These are phyloP conservation scores for Pseudocercospora eumusae DNA, from an alignment of 2,329 filamentous ascomycete genomes.

Conservation along the genomic window DNA sequence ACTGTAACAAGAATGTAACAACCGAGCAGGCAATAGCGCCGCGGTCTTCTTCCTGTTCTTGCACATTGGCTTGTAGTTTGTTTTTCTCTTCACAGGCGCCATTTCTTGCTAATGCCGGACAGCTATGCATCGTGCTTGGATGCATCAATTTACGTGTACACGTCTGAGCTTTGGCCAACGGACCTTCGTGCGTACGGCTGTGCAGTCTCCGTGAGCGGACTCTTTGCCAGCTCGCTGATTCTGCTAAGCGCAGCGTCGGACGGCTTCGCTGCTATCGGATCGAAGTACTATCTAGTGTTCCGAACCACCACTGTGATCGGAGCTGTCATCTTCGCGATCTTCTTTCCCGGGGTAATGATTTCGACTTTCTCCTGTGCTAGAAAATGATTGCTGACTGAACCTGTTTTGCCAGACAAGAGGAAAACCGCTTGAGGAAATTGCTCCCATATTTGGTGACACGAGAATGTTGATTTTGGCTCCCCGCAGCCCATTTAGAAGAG, in stretches of 20 bases:
- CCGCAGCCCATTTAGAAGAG: too few species aligned
- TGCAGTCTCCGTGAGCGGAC: constrained; percentile 1
- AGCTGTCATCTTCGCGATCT: not conserved
- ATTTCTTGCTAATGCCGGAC: not conserved
- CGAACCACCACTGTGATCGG: not conserved
- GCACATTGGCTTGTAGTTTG: constrained; percentile 1
- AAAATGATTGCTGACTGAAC: too few species aligned
- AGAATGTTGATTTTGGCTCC: too few species aligned
- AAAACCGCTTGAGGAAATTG: too few species aligned
- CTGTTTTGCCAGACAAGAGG: too few species aligned
- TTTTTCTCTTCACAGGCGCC: too few species aligned
- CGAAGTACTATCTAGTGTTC: constrained; percentile 14
- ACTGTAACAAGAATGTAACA: not conserved
- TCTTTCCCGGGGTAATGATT: not conserved
- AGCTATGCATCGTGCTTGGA: constrained; percentile 36
- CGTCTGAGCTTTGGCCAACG: constrained; percentile 42
- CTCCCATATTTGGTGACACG: too few species aligned
- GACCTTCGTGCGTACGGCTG: not conserved
- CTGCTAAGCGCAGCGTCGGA: constrained; percentile 7
- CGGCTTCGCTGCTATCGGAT: constrained; percentile 14
- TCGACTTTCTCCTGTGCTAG: too few species aligned
- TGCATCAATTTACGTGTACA: constrained; percentile 39
- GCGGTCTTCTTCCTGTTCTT: constrained; percentile 16
- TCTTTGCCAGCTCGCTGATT: not conserved
- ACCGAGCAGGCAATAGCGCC: not conserved